These are phyloP conservation scores for Megacollybia marginata DNA, from an alignment of 768 basidiomycete genomes.

Conservation along the genomic window DNA sequence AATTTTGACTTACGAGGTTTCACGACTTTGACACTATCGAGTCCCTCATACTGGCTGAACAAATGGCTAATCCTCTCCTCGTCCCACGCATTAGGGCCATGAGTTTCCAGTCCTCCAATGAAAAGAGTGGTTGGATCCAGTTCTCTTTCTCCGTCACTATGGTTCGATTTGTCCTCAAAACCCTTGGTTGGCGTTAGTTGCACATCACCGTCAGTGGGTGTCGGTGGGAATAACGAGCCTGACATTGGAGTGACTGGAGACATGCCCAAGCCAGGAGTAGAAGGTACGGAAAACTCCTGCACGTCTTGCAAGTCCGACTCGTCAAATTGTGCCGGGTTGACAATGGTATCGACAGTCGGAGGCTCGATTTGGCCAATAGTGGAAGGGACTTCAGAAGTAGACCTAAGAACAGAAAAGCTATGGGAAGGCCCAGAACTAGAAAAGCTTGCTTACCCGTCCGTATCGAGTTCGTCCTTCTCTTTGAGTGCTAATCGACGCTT, in stretches of 20 bases:
- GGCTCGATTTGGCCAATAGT: neutral
- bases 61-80: slow-evolving; percentile 52
- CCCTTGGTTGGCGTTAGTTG: slow-evolving; percentile 13
- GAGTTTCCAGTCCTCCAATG: slow-evolving; percentile 67
- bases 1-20: slow-evolving; percentile 43
- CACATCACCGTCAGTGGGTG: slow-evolving; percentile 35
- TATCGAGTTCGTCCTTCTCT: slow-evolving; percentile 5
- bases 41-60: slow-evolving; percentile 57
- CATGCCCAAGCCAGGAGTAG: slow-evolving; percentile 37
- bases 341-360: neutral
- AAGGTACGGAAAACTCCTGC: slow-evolving; percentile 34
- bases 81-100: slow-evolving; percentile 59
- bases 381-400: neutral
- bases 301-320: slow-evolving; percentile 12
- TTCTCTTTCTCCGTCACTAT: slow-evolving; percentile 26
- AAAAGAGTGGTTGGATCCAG: slow-evolving; percentile 67
- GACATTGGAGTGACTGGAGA: slow-evolving; percentile 46
- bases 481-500: slow-evolving; percentile 1
- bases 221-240: slow-evolving; percentile 39
- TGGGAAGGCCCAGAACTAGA: neutral
- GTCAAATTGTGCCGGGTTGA: slow-evolving; percentile 1
- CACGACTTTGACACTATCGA: slow-evolving; percentile 61
- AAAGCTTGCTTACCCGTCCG: slow-evolving; percentile 2
- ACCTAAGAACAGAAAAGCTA: neutral
- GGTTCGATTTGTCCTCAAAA: slow-evolving; percentile 12